Base-by-base conservation (phyloP, 371 early-diverging fungal genomes). In the Neoconidiobolus thromboides region DNA sequence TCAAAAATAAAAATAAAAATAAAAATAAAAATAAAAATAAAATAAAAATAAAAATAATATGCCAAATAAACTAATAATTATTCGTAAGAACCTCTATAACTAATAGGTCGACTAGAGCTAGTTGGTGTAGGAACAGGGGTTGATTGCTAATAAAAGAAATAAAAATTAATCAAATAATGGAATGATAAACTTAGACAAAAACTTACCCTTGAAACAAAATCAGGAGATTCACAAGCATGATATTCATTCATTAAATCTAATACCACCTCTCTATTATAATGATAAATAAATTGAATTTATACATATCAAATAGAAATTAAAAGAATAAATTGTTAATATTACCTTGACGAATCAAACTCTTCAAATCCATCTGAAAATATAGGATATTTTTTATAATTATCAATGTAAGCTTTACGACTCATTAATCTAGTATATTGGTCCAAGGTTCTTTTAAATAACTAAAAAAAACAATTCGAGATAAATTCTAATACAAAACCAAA, bases 321-420 rank as follows among this genome's bases (percentile, higher is more conserved):
- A 44, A 1, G 50, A 61, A 46, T 4, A 61, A 12, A 52, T 26
- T 26, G 26, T 26, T 26, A 26, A 47, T n/a, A 55, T 43, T 59
- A 71, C 70, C 74, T 67, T 7, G 89, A 85, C 56, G 76, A 76
- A 68, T 93, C 93, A 77, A 97, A 95, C 65, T 97, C 98, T 36
- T 89, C 93, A 55, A 93, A 62, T 14, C 78, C 80, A 59, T 90
- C 91, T 0, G 82, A 66, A 71, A 91, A 93, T 76, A 87, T 78
- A 6, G 80, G 65, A 63, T 83, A 83, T 55, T 86, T 85, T 61
- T 83, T 80, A 68, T 99, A 99, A 62, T 89, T 91, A 43, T 99
- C 99, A 67, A 98, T 68, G 73, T 98, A 99, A n/a, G 99, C 99
- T 66, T 95, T 97, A 56, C 98, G 78, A 69, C 91, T 93, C 68